A percentile compares a stretch with the other conserved stretches of the same genome.
phyloP scores from a whole-genome alignment of 345 rosid species.

The Pistacia vera region DNA sequence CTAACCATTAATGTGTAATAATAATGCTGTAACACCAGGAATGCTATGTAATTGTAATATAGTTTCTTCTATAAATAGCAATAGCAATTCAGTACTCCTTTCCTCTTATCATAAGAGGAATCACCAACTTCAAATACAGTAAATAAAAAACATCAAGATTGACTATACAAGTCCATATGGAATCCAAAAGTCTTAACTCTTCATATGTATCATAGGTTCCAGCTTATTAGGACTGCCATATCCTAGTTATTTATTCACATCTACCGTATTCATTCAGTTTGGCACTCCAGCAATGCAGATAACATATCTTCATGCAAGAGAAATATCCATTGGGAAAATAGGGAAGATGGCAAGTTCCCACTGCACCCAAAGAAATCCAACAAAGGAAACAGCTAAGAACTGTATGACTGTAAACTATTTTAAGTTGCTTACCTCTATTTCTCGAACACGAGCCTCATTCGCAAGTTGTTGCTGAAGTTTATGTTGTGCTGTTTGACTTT shows the following conservation, averaged over 20 bases:
- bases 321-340: neutral
- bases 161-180: neutral
- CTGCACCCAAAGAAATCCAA: neutral
- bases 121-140: neutral
- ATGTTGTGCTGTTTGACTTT: conserved; percentile 78
- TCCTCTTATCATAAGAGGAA: neutral
- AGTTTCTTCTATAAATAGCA: neutral
- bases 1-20: neutral
- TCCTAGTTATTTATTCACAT: neutral
- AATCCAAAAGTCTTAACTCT: neutral
- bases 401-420: neutral
- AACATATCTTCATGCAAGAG: neutral
- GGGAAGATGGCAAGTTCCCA: neutral
- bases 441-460: conserved; percentile 80
- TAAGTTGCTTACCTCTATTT: conserved; percentile 67
- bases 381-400: neutral
- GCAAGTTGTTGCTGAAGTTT: conserved; percentile 80
- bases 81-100: neutral
- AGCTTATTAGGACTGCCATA: neutral
- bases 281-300: neutral
- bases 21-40: neutral
- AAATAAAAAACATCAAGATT: neutral
- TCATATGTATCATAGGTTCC: neutral
- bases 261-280: neutral
- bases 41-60: neutral